These are phyloP conservation scores for Globisporangium carolinianum DNA, from an alignment of 352 stramenopile species.

Conservation along the genomic window DNA sequence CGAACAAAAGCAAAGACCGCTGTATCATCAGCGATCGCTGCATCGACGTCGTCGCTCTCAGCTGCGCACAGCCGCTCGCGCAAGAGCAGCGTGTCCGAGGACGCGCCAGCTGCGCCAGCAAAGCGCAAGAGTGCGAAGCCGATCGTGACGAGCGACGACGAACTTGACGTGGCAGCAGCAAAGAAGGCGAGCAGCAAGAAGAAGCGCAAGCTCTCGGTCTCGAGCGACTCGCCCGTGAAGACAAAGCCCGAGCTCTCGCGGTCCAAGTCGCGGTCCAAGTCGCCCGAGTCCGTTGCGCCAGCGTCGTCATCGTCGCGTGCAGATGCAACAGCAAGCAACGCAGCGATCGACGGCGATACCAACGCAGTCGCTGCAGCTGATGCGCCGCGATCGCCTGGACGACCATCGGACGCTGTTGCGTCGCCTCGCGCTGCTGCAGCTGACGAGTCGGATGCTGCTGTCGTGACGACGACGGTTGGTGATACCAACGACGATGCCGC, in stretches of 20 bases:
- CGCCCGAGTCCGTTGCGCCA: background rate
- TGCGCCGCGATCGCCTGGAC: too few species aligned
- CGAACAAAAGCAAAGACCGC: conserved; percentile 34
- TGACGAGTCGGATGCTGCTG: background rate
- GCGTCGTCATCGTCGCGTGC: background rate
- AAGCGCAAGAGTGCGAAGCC: conserved; percentile 25
- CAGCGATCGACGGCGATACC: background rate
- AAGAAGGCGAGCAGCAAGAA: conserved; percentile 16
- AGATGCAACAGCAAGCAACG: background rate
- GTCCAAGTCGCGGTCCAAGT: conserved; percentile 7
- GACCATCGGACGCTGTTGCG: background rate
- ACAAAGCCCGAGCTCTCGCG: conserved; percentile 15
- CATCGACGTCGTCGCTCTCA: background rate
- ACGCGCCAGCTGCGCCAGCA: conserved; percentile 3
- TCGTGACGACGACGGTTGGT: background rate
- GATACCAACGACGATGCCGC: too few species aligned
- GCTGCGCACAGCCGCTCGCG: conserved; percentile 7
- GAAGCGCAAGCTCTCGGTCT: conserved; percentile 38
- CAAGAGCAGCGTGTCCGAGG: conserved; percentile 18
- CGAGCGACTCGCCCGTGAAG: conserved; percentile 15
- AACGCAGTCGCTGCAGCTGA: background rate
- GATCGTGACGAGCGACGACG: conserved; percentile 30
- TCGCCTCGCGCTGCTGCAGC: background rate
- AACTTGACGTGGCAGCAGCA: conserved; percentile 11
- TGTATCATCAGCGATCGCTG: conserved; percentile 11